Evolutionary conservation across 176 grass and related monocot species (phyloP).

Genomic region (Avena eriantha): DNA sequence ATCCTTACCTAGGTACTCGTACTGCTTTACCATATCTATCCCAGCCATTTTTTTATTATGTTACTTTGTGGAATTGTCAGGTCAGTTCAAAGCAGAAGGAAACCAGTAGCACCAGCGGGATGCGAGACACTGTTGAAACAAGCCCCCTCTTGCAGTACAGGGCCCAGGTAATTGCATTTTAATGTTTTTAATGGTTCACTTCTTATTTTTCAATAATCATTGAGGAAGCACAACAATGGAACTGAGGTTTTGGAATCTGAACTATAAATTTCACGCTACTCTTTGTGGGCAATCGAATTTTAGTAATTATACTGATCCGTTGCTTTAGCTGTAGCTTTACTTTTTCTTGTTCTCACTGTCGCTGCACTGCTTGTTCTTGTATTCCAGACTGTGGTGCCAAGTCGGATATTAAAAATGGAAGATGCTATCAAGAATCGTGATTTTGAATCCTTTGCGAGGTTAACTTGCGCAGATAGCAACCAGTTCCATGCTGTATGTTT

Average conservation of each 20-base stretch:
- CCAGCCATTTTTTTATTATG: too few relatives aligned
- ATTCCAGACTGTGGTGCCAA: conserved; percentile 75
- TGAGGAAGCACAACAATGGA: too few relatives aligned
- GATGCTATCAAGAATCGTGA: conserved; percentile 68
- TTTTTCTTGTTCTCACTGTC: conserved; percentile 21
- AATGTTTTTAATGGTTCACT: too few relatives aligned
- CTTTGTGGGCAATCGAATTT: neutral
- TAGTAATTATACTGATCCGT: neutral
- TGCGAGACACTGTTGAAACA: too few relatives aligned
- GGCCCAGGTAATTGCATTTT: too few relatives aligned
- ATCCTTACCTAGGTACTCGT: too few relatives aligned
- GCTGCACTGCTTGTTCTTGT: conserved; percentile 31
- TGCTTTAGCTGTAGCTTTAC: neutral
- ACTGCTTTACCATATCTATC: too few relatives aligned
- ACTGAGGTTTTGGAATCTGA: neutral
- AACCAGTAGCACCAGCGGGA: too few relatives aligned
- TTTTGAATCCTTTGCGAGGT: conserved; percentile 86
- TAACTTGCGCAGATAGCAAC: conserved; percentile 94
- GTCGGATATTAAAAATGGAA: conserved; percentile 20
- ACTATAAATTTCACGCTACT: neutral
- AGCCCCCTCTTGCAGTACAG: too few relatives aligned
- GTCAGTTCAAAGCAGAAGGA: too few relatives aligned
- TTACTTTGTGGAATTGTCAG: too few relatives aligned
- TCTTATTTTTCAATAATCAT: too few relatives aligned
- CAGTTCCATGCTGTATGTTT: conserved; percentile 98